phyloP scores from a whole-genome alignment of 148 eudicot genomes.

The Persicaria tinctoria region DNA sequence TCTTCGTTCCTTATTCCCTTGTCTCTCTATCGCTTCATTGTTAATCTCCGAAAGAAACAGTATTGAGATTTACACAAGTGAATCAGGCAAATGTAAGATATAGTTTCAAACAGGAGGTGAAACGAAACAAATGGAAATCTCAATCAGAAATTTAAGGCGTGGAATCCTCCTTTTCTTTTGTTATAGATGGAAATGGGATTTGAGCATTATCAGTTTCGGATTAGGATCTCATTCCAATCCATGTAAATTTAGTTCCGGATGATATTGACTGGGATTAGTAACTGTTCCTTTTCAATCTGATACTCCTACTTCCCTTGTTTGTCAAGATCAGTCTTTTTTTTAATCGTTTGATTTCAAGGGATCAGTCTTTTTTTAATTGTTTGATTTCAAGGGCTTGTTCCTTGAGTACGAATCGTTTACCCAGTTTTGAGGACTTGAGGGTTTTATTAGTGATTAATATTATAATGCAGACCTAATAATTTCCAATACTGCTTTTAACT shows the following conservation, averaged over 20 bases:
- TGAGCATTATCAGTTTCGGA: not conserved
- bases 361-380: not conserved
- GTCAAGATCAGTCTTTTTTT: not conserved
- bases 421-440: not conserved
- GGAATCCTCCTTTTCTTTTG: not conserved
- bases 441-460: not conserved
- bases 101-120: not conserved
- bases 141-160: not conserved
- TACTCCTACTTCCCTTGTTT: not conserved
- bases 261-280: not conserved
- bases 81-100: not conserved
- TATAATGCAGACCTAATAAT: not conserved
- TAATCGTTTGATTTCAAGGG: not conserved
- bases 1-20: too few species aligned
- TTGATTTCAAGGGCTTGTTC: not conserved
- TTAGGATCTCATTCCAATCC: not conserved
- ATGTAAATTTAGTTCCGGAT: not conserved
- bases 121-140: not conserved
- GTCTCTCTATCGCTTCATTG: not conserved
- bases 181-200: not conserved
- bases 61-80: not conserved
- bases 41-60: not conserved
- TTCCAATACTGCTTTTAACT: not conserved
- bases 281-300: not conserved
- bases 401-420: not conserved